Conservation (phyloP, 331 rosid species). For the Acacia pycnantha region DNA sequence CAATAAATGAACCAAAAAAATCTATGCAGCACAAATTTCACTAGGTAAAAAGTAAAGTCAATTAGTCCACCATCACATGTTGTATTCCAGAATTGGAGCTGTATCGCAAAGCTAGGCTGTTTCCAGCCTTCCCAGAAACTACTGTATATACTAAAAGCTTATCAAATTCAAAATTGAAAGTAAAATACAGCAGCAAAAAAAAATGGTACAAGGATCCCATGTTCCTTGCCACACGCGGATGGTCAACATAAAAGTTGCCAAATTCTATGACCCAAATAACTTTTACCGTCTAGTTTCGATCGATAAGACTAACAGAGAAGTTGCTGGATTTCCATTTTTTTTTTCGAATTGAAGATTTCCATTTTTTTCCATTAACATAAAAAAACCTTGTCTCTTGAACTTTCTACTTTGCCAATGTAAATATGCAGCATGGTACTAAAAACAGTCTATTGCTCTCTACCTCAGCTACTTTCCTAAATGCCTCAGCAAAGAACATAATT, state of each 20-base stretch:
- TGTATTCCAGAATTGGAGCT: neutral
- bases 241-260: neutral
- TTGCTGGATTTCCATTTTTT: neutral
- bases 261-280: neutral
- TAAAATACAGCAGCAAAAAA: neutral
- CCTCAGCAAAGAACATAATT: neutral
- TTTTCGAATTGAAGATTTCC: neutral
- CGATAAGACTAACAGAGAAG: neutral
- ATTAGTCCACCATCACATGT: neutral
- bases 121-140: conserved; percentile 16
- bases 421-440: neutral
- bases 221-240: neutral
- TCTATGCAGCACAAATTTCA: neutral
- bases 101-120: neutral
- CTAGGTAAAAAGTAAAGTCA: neutral
- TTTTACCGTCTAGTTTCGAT: conserved; percentile 7
- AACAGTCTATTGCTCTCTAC: neutral
- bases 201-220: conserved; percentile 9
- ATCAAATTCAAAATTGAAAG: neutral
- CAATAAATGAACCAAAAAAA: neutral
- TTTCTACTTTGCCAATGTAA: neutral
- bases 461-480: neutral
- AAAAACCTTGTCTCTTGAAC: neutral
- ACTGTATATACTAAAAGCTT: neutral
- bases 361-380: neutral